Percentiles rank a stretch among this genome's conserved stretches.
phyloP scores from a whole-genome alignment of 306 rosid species.

The Castanea sativa region DNA sequence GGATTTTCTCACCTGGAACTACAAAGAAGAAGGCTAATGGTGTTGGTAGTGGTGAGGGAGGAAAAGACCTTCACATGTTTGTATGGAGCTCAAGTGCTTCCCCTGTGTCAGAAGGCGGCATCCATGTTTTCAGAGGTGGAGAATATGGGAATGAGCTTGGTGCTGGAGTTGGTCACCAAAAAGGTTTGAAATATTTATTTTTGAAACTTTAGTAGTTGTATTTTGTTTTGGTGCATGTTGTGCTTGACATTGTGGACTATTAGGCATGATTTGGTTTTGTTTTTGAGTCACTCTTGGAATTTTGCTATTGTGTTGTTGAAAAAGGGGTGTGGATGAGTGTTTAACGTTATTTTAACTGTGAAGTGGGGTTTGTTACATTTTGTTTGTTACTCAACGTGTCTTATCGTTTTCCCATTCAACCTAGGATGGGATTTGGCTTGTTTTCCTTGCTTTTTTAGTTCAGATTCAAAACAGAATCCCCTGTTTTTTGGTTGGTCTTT shows the following conservation, averaged over 20 bases:
- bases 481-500: constrained; percentile 14
- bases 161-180: constrained; percentile 57
- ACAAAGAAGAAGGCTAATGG: constrained; percentile 44
- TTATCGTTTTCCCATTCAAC: background rate
- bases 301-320: constrained; percentile 19
- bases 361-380: constrained; percentile 35
- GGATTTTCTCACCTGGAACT: constrained; percentile 69
- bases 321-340: constrained; percentile 11
- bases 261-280: background rate
- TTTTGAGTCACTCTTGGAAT: background rate
- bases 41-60: constrained; percentile 34
- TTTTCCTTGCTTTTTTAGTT: background rate
- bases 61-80: constrained; percentile 83
- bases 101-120: constrained; percentile 80
- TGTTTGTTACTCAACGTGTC: constrained; percentile 10
- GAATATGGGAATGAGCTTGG: constrained; percentile 54
- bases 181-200: constrained; percentile 43
- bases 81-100: constrained; percentile 95
- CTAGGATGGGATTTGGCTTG: background rate
- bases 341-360: constrained; percentile 10
- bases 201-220: background rate
- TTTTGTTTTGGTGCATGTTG: background rate
- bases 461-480: constrained; percentile 8
- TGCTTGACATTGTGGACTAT: background rate
- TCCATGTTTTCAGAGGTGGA: constrained; percentile 80